Base-by-base conservation (phyloP, 805 yeast genomes). In the Metschnikowia continentalis region DNA sequence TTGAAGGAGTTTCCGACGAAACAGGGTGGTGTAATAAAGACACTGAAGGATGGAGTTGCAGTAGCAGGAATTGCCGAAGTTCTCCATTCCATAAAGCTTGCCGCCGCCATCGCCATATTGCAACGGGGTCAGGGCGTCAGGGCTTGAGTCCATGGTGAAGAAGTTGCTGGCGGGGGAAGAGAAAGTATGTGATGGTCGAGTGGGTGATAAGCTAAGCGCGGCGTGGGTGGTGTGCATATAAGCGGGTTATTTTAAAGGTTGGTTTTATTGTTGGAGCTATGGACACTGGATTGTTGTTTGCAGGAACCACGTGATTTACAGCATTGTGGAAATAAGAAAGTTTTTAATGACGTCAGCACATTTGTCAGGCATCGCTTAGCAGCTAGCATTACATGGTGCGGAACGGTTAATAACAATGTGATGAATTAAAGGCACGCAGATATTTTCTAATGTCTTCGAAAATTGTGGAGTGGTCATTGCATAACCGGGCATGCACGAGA, bases 11-110 rank as follows among this genome's bases (percentile, higher is more conserved):
- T 71, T 68, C 45, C 82, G 65, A 1, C 97, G 78, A 61, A 94
- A 90, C 30, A 77, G 78, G 23, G 79, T 76, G 3, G 92, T 78
- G 69, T 87, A 84, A 72, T 81, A 92, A 8, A 92, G 76, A 57
- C 96, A 89, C 66, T 94, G 99, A 22, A 94, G 70, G 32, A 94
- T 88, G 8, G 97, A 89, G 61, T 94, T 94, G 68, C 96, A 88
- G 71, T 92, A 92, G 70, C 98, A 94, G 0, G 97, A 90, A 65
- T 90, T 86, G 2, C 96, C 96, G 61, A 86, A 87, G 63, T 88
- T 88, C 63, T 88, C 94, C 79, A 86, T 81, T 0, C 95, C 95
- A 65, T 80, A 87, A 20, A 87, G 77, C 64, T 86, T 87, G 53
- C 79, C 73, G 6, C 83, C 71, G 1, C 90, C 91, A 63, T 83